Evolutionary conservation across 352 stramenopile genomes (phyloP), one percentile per base, ranked within the genome.

Genomic region (Phytophthora foliorum): DNA sequence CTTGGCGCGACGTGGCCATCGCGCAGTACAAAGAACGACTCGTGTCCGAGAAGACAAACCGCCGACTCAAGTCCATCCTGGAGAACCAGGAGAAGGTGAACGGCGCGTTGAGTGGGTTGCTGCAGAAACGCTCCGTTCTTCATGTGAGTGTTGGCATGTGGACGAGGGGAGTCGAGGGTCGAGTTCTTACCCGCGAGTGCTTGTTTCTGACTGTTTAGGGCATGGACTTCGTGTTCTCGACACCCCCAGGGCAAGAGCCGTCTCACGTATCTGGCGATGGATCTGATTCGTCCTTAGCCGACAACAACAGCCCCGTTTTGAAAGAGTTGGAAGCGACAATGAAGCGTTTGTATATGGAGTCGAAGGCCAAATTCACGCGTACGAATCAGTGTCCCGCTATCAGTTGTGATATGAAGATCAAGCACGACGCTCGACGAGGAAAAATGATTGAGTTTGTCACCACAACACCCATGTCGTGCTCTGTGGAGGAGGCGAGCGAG

Each of bases 1-100:
- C 34, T 27, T 77, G 68, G 72, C 48, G 63, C 3, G 50, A 80
- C 3, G 39, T 72, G 39, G 73, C 63, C 17, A 57, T 63, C 9
- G 16, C 29, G 2, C 54, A 80, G 34, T 72, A 74, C 21, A 54
- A 41, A 14, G 52, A 75, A n/a, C 69, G 73, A 31, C 51, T 67
- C 3, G 17, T 63, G 22, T 74, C 73, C 0, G 73, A 80, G 48
- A 60, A 70, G 32, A 75, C 51, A 1, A 80, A 80, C 41, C 63
- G 69, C 0, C 61, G 65, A 46, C 65, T 80, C 10, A 75, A 72
- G 22, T 56, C 57, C 3, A 60, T 75, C 9, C 31, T 78, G 44
- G 6, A 48, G 2, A 70, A 73, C 46, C 73, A 78, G 51, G 54
- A 65, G 22, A 72, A 67, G 16, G 42, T 77, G 24, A 70, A 75